phyloP scores from a whole-genome alignment of 73 alveolate genomes.

The Diophrys sp. region DNA sequence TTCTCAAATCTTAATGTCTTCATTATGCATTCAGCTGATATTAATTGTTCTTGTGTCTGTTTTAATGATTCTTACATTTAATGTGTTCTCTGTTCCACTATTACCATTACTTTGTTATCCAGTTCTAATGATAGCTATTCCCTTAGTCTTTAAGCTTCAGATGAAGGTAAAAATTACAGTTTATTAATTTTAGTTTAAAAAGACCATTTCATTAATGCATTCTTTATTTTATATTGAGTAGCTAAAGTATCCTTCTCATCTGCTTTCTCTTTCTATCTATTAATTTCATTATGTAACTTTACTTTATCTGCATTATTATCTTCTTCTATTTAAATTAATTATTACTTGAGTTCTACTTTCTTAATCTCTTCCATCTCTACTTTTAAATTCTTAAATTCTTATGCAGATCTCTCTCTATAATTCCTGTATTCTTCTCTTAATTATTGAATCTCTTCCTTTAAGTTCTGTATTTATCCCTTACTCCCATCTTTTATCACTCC shows the following conservation, averaged over 20 bases:
- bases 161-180: background rate
- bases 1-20: background rate
- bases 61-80: background rate
- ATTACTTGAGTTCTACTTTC: background rate
- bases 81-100: background rate
- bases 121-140: background rate
- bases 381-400: background rate
- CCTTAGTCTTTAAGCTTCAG: background rate
- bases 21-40: background rate
- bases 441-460: background rate
- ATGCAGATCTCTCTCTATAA: background rate
- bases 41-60: background rate
- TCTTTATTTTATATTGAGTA: background rate
- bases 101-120: background rate
- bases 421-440: background rate
- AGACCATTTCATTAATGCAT: background rate
- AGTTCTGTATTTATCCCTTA: background rate
- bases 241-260: background rate
- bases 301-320: background rate
- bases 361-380: background rate
- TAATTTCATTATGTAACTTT: background rate
- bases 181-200: background rate
- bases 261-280: background rate
- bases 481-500: background rate
- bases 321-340: background rate